Conservation (phyloP, 1,139 yeast genomes). For the Magnusiomyces sp. region DNA sequence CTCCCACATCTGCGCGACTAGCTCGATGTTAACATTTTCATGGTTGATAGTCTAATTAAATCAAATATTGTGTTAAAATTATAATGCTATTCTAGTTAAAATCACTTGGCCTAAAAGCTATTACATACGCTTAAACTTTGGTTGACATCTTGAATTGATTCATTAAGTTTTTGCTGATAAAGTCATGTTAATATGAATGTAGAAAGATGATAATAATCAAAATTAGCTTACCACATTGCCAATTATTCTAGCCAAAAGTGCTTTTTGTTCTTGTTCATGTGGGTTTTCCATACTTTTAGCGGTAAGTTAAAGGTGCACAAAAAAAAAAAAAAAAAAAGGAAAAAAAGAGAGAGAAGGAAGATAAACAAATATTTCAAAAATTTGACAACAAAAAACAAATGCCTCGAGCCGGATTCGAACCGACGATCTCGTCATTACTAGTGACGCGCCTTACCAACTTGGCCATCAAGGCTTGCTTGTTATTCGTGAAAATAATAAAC, state of each 20-base stretch:
- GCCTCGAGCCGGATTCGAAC: conserved; percentile 4
- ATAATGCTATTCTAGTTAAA: neutral
- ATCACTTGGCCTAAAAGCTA: neutral
- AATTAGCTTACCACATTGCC: conserved; percentile 46
- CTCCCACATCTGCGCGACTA: conserved; percentile 76
- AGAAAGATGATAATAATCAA: neutral
- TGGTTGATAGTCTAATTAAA: conserved; percentile 44
- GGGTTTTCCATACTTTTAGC: conserved; percentile 73
- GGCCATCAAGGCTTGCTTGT: conserved; percentile 49
- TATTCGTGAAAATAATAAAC: too few species aligned
- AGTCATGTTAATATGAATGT: neutral
- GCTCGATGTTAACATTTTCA: conserved; percentile 61
- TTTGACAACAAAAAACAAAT: neutral
- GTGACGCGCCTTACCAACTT: conserved; percentile 91
- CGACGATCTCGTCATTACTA: conserved; percentile 46
- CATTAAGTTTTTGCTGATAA: conserved; percentile 53
- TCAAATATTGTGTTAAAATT: conserved; percentile 15
- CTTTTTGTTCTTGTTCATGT: conserved; percentile 78
- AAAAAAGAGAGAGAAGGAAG: neutral
- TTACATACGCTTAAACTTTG: conserved; percentile 41
- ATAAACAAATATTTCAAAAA: neutral
- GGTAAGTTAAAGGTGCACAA: neutral
- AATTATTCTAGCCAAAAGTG: conserved; percentile 66
- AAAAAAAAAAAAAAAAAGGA: neutral
- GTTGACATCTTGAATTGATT: conserved; percentile 60